Base-by-base conservation (phyloP, 805 yeast species). In the Teunomyces atbi region DNA sequence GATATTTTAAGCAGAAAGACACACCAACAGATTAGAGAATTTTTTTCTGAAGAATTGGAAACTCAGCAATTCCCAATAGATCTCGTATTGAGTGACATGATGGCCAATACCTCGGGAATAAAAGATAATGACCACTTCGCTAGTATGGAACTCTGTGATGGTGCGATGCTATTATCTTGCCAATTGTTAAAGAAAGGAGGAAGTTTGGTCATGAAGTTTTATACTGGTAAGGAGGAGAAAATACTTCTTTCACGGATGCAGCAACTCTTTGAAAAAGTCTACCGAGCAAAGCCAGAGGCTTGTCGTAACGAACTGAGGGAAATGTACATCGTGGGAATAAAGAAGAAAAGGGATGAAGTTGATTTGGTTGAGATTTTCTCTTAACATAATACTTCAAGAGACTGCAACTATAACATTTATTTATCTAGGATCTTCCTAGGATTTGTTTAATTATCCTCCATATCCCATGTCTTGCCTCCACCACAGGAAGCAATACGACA, bases 61-160 rank as follows among this genome's bases (percentile, higher is more conserved):
- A 11, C 20, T 26, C 40, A 36, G 6, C 38, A 51, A 8, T 35
- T 16, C 6, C 60, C 59, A 0, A 56, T 66, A 6, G 73, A 74
- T 48, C 54, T 71, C 35, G 78, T 78, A 45, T 82, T 96, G 40
- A 86, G 82, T 62, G 73, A 73, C 68, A 92, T 97, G 98, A 86
- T 92, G 87, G 87, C 89, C 41, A 92, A 92, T 60, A 89, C 97
- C 3, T 74, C 90, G 11, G 98, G 99, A 3, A 68, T 88, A 34
- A 79, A 83, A 7, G 82, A 86, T 34, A 79, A 81, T 52, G 99
- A 92, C 63, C 98, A 92, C 65, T 69, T 77, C 11, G 81, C 81
- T 54, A 89, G 96, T 50, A 85, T 94, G 88, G 91, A 91, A 59
- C 69, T 92, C 23, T 92, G 97, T 64, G 94, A 89, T 56, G 97